Evolutionary conservation across 1,139 yeast species (phyloP), one percentile per base, ranked within the genome.

Genomic region (Williopsis jadinii): DNA sequence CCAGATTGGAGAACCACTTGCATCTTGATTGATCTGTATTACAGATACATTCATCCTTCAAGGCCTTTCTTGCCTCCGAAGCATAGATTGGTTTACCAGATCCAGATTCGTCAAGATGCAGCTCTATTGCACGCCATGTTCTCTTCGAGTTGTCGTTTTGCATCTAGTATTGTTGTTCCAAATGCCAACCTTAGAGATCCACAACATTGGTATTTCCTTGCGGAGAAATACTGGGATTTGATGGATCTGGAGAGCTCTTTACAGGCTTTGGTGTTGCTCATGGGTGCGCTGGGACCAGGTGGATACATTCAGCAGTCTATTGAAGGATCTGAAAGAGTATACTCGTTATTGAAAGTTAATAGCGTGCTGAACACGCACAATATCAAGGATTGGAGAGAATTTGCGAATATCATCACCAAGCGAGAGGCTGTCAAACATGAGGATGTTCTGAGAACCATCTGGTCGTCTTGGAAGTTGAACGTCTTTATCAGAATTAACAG

Each of bases 81-180:
- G 43, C 48, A 56, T 3, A 49, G 61, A 5, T 60, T 75, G 30
- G 46, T 73, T 12, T 53, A 56, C 29, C 59, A 61, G 33, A 45
- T 73, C 13, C 57, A 66, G 11, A 49, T 57, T 3, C 47, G 54
- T 28, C 56, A 56, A 28, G 72, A 71, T 36, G 62, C 66, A 1
- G 63, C 77, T 0, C 54, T 74, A 9, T 48, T 74, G 19, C 76
- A 71, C 49, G 68, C 75, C 3, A 67, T 77, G 54, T 68, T 74
- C 47, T 63, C 76, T 5, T 63, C 63, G 11, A 62, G 70, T 14
- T 63, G 75, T 39, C 59, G 66, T 9, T 62, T 53, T 44, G 57
- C 60, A 1, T 50, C 60, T 8, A 49, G 58, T 26, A 47, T 52
- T 37, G 56, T 51, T 32, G 46, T 64, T 24, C 50, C 56, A 8